Base-by-base conservation (phyloP, 441 rosid species). In the Corymbia calophylla region DNA sequence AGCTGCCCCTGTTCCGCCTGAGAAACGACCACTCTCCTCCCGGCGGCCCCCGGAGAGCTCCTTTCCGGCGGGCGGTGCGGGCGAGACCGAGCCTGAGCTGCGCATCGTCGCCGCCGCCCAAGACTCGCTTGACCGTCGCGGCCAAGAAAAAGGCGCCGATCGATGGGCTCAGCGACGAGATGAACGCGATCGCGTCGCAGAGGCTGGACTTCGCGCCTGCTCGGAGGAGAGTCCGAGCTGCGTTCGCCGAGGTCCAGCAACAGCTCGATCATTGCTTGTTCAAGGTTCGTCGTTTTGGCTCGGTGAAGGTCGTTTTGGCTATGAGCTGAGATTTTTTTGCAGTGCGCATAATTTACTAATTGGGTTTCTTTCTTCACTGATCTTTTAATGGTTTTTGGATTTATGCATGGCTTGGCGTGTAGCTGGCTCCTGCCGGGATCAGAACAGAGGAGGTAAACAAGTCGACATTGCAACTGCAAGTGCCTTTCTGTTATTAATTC, bases 181-280 rank as follows among this genome's bases (percentile, higher is more conserved):
- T 97, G 90, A 97, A 97, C 68, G 91, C 89, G 87, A 94, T 96
- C 73, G 97, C 98, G 35, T 94, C 94, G 2, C 96, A 92, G 94
- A 94, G 92, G 88, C 93, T 97, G 91, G 99, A 96, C 91, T 93
- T 94, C 88, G 98, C 98, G 80, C 94, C 95, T 15, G 95, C 96
- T 88, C 94, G 99, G 82, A 92, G 99, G 81, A 89, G 87, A 86
- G 96, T 94, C 49, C 98, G 98, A 56, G 94, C 96, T 19, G 98
- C 99, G 90, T 97, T 97, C 87, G 17, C 44, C 86, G 92, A 94
- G 86, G 92, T 93, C 66, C 98, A 96, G 81, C 95, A 82, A 89
- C 94, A 94, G 91, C 97, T 97, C 85, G 99, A 97, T 93, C 99
- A 97, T 90, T 95, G 96, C 88, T 91, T 97, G 89, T 96, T 97